A percentile compares a stretch with the other conserved stretches of the same genome.
Conservation (phyloP, 2,329 filamentous ascomycete species). For the Helminthosporium solani region DNA sequence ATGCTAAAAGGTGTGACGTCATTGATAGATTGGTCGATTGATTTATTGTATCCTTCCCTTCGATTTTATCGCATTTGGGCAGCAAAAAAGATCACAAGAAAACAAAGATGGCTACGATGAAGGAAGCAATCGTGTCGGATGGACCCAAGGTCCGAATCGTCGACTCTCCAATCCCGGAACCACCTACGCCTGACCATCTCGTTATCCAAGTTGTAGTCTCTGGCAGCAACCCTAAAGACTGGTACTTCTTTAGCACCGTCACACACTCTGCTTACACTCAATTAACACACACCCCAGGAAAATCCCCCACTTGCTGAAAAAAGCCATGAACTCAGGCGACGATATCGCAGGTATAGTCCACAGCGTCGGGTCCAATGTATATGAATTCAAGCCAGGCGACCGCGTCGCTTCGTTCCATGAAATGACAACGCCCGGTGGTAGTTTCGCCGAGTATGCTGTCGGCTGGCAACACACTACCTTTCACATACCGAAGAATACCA, state of each 20-base stretch:
- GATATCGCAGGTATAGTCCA: slow-evolving; percentile 57
- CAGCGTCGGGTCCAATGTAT: slow-evolving; percentile 54
- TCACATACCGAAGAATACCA: slow-evolving; percentile 39
- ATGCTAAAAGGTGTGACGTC: too few relatives aligned
- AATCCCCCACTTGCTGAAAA: slow-evolving; percentile 12
- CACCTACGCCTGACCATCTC: slow-evolving; percentile 21
- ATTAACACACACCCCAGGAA: slow-evolving; percentile 13
- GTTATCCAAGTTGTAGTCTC: slow-evolving; percentile 36
- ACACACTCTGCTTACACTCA: slow-evolving; percentile 45
- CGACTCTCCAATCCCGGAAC: slow-evolving; percentile 23
- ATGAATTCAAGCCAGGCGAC: slow-evolving; percentile 57
- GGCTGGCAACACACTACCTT: slow-evolving; percentile 57
- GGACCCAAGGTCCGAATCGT: slow-evolving; percentile 33
- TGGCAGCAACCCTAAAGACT: slow-evolving; percentile 49
- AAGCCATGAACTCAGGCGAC: slow-evolving; percentile 48
- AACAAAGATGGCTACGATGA: slow-evolving; percentile 9
- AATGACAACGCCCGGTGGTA: slow-evolving; percentile 53
- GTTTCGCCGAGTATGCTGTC: slow-evolving; percentile 61
- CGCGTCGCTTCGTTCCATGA: slow-evolving; percentile 56
- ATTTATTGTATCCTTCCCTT: too few relatives aligned
- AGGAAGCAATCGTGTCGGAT: slow-evolving; percentile 8
- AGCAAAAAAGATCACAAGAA: too few relatives aligned
- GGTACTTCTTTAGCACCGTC: slow-evolving; percentile 23
- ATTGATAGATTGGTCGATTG: too few relatives aligned
- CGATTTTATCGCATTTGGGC: too few relatives aligned